A percentile compares a stretch with the other conserved stretches of the same genome.
Evolutionary conservation across 73 alveolate genomes (phyloP).

Genomic region (Diophrys appendiculata): DNA sequence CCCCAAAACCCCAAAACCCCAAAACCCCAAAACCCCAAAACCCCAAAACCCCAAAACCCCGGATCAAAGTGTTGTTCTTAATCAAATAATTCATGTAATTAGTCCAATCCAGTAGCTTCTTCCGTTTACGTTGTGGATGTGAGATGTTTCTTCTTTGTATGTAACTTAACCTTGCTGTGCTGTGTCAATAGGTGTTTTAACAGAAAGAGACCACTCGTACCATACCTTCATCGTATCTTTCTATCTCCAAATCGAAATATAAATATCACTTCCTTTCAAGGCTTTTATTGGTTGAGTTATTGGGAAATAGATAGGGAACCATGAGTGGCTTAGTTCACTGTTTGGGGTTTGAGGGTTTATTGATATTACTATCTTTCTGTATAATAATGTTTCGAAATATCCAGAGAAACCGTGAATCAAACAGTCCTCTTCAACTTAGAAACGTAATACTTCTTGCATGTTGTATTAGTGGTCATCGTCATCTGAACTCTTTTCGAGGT

Average conservation of each 20-base stretch:
- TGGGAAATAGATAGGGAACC: constrained; percentile 95
- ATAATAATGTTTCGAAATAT: constrained; percentile 71
- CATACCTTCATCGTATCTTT: constrained; percentile 72
- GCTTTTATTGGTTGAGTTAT: constrained; percentile 69
- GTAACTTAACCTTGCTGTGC: no score
- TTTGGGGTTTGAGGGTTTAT: constrained; percentile 78
- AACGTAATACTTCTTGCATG: no score
- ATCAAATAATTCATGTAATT: no score
- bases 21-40: no score
- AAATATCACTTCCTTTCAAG: constrained; percentile 47
- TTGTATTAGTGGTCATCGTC: no score
- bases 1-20: no score
- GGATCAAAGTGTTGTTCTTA: no score
- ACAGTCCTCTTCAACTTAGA: constrained; percentile 44
- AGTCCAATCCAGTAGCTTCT: constrained; percentile 70
- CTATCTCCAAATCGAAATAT: constrained; percentile 65
- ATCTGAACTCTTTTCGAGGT: no score
- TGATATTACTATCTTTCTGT: constrained; percentile 62
- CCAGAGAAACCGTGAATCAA: constrained; percentile 84
- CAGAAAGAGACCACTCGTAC: constrained; percentile 84
- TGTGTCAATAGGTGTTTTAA: no score
- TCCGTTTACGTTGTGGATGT: constrained; percentile 78
- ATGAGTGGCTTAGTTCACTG: constrained; percentile 72
- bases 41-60: no score
- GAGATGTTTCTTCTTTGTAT: constrained; percentile 22